Evolutionary conservation across 1,139 yeast species (phyloP).

Genomic region (Hansenula sp.): DNA sequence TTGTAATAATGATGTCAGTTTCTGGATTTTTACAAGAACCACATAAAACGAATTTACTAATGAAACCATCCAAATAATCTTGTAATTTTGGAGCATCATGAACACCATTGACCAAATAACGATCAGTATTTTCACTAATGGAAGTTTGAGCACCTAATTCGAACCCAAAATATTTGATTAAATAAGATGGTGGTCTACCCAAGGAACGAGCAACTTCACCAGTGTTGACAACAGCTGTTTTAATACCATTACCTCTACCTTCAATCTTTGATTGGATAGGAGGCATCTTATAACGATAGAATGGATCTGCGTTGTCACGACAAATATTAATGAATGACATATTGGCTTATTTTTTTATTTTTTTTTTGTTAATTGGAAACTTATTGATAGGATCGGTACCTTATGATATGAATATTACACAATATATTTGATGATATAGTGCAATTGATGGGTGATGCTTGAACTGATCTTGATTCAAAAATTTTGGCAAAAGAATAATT

Average conservation of each 20-base stretch:
- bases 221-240: slow-evolving; percentile 88
- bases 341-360: slow-evolving; percentile 6
- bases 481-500: slow-evolving; percentile 3
- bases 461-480: background rate
- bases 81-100: slow-evolving; percentile 90
- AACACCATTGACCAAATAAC: slow-evolving; percentile 91
- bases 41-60: slow-evolving; percentile 88
- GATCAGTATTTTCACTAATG: slow-evolving; percentile 73
- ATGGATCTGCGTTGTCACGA: slow-evolving; percentile 97
- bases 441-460: slow-evolving; percentile 1
- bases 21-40: slow-evolving; percentile 97
- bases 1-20: slow-evolving; percentile 82
- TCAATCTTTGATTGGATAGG: slow-evolving; percentile 95
- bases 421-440: background rate
- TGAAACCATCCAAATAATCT: slow-evolving; percentile 92
- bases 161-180: slow-evolving; percentile 91
- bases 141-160: slow-evolving; percentile 97
- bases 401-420: slow-evolving; percentile 1
- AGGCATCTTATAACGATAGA: slow-evolving; percentile 99
- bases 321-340: slow-evolving; percentile 93
- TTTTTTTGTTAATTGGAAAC: background rate
- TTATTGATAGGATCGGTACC: background rate
- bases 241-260: slow-evolving; percentile 99
- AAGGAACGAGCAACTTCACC: slow-evolving; percentile 93
- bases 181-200: slow-evolving; percentile 87